These are phyloP conservation scores for Alternaria postmessia DNA, from an alignment of 2,329 filamentous ascomycete genomes.

Conservation along the genomic window DNA sequence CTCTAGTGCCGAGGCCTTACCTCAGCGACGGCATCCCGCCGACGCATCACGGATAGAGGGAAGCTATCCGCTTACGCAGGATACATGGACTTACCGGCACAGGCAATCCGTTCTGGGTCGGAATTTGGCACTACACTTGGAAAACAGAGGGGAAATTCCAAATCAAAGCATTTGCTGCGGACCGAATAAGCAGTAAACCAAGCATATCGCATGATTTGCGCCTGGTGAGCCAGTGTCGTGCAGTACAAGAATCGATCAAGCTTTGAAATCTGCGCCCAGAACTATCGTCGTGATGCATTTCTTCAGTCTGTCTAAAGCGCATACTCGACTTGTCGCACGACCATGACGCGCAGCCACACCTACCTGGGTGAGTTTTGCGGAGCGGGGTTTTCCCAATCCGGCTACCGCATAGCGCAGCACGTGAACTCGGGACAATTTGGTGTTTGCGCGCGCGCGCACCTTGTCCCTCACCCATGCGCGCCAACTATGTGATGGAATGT, in stretches of 20 bases:
- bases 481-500: conserved; percentile 6
- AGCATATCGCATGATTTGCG: neutral
- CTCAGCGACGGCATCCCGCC: neutral
- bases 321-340: neutral
- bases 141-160: neutral
- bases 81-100: neutral
- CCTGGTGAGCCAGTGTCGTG: neutral
- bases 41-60: conserved; percentile 1
- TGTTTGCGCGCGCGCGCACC: conserved; percentile 13
- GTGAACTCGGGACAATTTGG: conserved; percentile 33
- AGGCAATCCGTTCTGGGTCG: neutral
- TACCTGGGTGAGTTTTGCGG: neutral
- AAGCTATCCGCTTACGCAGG: neutral
- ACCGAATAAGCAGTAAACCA: neutral
- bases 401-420: conserved; percentile 19
- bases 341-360: neutral
- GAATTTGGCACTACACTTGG: neutral
- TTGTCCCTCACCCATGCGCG: neutral
- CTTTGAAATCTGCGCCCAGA: neutral
- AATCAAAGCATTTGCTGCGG: neutral
- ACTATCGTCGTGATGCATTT: no score
- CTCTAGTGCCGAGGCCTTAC: conserved; percentile 1
- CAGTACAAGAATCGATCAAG: neutral
- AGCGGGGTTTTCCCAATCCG: conserved; percentile 6
- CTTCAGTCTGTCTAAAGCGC: neutral